Base-by-base conservation (phyloP, 768 basidiomycete species). In the Terana coerulea region DNA sequence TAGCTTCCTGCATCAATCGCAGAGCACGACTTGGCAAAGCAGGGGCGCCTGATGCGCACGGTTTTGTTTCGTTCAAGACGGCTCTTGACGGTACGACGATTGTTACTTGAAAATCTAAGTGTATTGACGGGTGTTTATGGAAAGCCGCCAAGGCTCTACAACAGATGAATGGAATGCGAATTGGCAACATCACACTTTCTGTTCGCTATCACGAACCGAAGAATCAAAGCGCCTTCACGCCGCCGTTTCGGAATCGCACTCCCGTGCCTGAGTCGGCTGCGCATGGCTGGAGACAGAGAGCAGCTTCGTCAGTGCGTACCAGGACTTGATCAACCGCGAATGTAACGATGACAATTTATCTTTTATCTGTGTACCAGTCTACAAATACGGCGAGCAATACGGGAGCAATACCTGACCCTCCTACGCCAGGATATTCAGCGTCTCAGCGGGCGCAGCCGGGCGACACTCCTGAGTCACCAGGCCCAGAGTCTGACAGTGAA, bases 191-290 rank as follows among this genome's bases (percentile, higher is more conserved):
- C 21, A 21, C 3, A 5, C 36, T 50, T 10, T n/a, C 26, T 11
- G 42, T 54, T 22, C 35, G 52, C 14, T 53, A 48, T 41, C 40
- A 53, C 35, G 52, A 48, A 24, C 52, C 52, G 3, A 42, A 21
- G 5, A 5, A 21, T 24, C 46, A 40, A 26, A 17, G n/a, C 7
- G 22, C 39, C 26, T 41, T 42, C 14, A 19, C 21, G 19, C 45
- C 33, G 19, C 42, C 26, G n/a, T 39, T 28, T 33, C 5, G 14
- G 26, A 28, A 17, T 28, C 29, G 26, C 28, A 26, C 19, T 29
- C 5, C 5, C 35, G 15, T 6, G 15, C 15, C 6, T n/a, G 5
- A 37, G 15, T 37, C 35, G 5, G 7, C 6, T 5, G 35, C 35
- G 5, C 7, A 43, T 15, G 15, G 6, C 41, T 21, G 41, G 41